Conservation (phyloP, 2,329 filamentous ascomycete species). For the Paraphoma sp. region DNA sequence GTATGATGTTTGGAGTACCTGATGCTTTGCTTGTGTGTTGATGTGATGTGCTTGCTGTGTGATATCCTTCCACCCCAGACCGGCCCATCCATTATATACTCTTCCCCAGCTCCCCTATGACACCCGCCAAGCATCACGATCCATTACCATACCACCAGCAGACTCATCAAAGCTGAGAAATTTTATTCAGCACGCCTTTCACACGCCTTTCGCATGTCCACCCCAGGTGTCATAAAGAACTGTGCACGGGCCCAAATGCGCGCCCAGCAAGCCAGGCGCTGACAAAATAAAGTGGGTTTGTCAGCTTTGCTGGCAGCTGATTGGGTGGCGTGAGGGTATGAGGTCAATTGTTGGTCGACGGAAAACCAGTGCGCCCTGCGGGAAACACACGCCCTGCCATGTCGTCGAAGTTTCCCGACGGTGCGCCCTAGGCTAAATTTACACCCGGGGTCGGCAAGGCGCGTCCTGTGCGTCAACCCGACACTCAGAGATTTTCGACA, state of each 20-base stretch:
- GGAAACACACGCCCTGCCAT: constrained; percentile 15
- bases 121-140: constrained; percentile 22
- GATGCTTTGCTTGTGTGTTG: constrained; percentile 9
- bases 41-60: constrained; percentile 14
- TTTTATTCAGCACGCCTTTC: constrained; percentile 12
- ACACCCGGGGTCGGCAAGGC: not conserved
- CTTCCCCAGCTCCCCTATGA: constrained; percentile 12
- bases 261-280: not conserved
- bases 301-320: not conserved
- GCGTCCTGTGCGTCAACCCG: constrained; percentile 1
- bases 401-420: not conserved
- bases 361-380: constrained; percentile 1
- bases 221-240: not conserved
- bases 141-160: not conserved
- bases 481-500: constrained; percentile 25
- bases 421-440: not conserved
- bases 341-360: not conserved
- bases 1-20: constrained; percentile 9
- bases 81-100: constrained; percentile 19
- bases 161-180: constrained; percentile 1
- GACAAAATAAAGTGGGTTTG: not conserved
- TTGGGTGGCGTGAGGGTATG: not conserved
- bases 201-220: constrained; percentile 18
- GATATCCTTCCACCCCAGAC: constrained; percentile 6
- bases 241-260: constrained; percentile 6